Percentiles rank a stretch among this genome's conserved stretches.
Evolutionary conservation across 108 stramenopile genomes (phyloP).

Genomic region (Cyclostephanos invisitatus): DNA sequence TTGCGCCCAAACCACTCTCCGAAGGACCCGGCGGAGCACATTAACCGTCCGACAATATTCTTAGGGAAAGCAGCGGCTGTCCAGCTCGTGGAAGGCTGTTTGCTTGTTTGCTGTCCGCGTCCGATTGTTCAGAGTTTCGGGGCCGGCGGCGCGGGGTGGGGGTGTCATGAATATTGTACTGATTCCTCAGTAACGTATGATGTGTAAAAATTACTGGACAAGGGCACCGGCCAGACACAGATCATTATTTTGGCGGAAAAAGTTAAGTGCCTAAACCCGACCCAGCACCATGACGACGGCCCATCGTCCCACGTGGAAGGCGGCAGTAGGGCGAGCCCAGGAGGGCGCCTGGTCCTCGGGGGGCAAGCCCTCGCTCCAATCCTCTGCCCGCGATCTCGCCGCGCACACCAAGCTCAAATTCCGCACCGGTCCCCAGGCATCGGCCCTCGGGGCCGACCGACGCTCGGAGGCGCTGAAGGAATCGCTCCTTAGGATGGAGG

Average conservation of each 20-base stretch:
- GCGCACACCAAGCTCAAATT: slow-evolving; percentile 89
- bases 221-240: too few species aligned
- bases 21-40: not conserved
- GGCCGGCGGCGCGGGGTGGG: too few species aligned
- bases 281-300: slow-evolving; percentile 78
- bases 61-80: too few species aligned
- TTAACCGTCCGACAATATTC: too few species aligned
- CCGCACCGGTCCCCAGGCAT: slow-evolving; percentile 64
- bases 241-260: too few species aligned
- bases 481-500: slow-evolving; percentile 77
- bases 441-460: slow-evolving; percentile 34
- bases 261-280: not conserved
- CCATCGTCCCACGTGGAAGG: slow-evolving; percentile 93
- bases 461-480: slow-evolving; percentile 66
- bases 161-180: too few species aligned
- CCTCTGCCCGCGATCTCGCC: slow-evolving; percentile 64
- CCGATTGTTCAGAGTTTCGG: too few species aligned
- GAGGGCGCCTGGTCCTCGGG: slow-evolving; percentile 87
- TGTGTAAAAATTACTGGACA: too few species aligned
- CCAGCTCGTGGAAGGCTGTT: too few species aligned
- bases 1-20: slow-evolving; percentile 28
- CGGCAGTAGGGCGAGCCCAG: slow-evolving; percentile 85
- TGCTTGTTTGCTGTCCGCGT: too few species aligned
- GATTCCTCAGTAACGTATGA: too few species aligned
- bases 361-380: slow-evolving; percentile 58